phyloP scores from a whole-genome alignment of 345 rosid genomes.

The Syzygium oleosum region DNA sequence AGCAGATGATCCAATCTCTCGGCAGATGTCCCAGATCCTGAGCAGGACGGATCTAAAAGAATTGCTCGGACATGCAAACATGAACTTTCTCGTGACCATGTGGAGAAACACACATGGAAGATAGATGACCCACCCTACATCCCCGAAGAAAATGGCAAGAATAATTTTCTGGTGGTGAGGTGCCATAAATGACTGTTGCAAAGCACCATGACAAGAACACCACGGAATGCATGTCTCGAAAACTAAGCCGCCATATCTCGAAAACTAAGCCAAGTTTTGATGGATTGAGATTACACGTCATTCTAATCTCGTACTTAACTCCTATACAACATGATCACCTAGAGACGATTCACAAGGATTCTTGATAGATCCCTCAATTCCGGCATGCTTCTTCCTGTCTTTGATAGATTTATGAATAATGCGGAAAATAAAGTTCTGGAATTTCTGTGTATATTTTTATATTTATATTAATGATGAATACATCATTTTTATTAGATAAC shows the following conservation, averaged over 20 bases:
- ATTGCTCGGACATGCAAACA: slow-evolving; percentile 57
- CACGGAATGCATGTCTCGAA: neutral
- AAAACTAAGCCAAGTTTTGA: neutral
- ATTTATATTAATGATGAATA: no score
- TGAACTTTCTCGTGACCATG: neutral
- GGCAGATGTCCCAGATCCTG: slow-evolving; percentile 82
- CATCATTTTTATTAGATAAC: no score
- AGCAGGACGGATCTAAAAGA: slow-evolving; percentile 94
- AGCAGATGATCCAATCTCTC: slow-evolving; percentile 88
- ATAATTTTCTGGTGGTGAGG: neutral
- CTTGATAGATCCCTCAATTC: no score
- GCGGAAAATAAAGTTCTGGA: no score
- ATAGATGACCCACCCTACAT: neutral
- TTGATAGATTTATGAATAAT: no score
- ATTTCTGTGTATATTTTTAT: no score
- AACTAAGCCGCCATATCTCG: no score
- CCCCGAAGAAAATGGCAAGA: neutral
- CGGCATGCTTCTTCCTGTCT: no score
- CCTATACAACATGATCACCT: no score
- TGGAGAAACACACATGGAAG: neutral
- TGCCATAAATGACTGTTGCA: neutral
- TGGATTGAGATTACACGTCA: neutral
- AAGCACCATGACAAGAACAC: neutral
- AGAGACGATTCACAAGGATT: no score
- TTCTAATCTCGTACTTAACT: no score